Conservation (phyloP, 164 flowering plant species). For the Vitis rotundifolia region DNA sequence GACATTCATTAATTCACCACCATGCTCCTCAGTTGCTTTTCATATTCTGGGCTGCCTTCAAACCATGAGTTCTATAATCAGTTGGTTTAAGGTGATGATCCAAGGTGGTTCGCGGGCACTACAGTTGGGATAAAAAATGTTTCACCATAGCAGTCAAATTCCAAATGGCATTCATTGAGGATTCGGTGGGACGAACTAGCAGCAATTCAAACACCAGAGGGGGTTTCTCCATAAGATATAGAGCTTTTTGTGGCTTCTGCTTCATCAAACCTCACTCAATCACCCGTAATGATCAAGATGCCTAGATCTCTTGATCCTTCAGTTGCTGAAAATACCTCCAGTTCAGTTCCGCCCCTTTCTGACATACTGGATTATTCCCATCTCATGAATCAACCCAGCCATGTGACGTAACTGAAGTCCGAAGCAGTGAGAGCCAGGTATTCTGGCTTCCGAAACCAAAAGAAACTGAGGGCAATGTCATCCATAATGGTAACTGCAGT, state of each 20-base stretch:
- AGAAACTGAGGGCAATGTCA: conserved; percentile 18
- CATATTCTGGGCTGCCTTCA: too few species aligned
- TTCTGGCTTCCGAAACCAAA: conserved; percentile 35
- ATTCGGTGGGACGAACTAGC: conserved; percentile 94
- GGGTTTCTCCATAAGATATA: conserved; percentile 94
- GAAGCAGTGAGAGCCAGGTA: conserved; percentile 35
- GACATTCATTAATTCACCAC: too few species aligned
- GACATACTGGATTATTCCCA: conserved; percentile 47
- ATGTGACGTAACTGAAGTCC: conserved; percentile 34
- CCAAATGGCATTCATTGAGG: too few species aligned
- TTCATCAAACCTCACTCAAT: too few species aligned
- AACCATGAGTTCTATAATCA: too few species aligned
- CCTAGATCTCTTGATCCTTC: conserved; percentile 43
- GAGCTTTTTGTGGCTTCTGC: conserved; percentile 59
- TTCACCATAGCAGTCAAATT: too few species aligned
- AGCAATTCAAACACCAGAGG: conserved; percentile 68
- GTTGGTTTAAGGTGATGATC: too few species aligned
- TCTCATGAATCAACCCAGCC: conserved; percentile 34
- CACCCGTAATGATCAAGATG: conserved; percentile 41
- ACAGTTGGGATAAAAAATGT: too few species aligned
- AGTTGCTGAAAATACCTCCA: conserved; percentile 25
- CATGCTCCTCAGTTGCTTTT: too few species aligned
- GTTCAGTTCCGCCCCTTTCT: conserved; percentile 35
- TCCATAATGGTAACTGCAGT: conserved; percentile 4
- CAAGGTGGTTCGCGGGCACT: too few species aligned